These are phyloP conservation scores for Omphalea diandra DNA, from an alignment of 441 rosid species.

Conservation along the genomic window DNA sequence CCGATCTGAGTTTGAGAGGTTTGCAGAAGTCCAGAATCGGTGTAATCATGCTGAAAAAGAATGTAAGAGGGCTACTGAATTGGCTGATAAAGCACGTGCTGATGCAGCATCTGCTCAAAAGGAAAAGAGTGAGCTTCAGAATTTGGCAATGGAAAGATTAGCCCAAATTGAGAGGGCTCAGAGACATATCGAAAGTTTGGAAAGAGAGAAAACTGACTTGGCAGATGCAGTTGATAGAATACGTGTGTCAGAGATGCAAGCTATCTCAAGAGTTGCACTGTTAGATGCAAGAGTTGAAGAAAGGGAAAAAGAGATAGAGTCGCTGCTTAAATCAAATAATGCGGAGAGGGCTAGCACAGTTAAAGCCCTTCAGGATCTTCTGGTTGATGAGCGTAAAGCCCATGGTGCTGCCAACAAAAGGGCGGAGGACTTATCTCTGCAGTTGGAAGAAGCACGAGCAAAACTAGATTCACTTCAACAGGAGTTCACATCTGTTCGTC, in stretches of 20 bases:
- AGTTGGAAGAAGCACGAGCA: constrained; percentile 81
- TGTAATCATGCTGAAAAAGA: constrained; percentile 82
- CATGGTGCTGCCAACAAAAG: constrained; percentile 69
- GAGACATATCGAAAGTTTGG: constrained; percentile 72
- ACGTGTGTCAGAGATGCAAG: constrained; percentile 67
- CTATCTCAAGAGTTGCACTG: constrained; percentile 61
- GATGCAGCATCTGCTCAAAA: constrained; percentile 82
- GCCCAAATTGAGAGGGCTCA: constrained; percentile 81
- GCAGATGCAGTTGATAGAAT: constrained; percentile 57
- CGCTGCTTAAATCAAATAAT: constrained; percentile 66
- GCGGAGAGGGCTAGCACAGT: constrained; percentile 82
- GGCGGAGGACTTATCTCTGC: constrained; percentile 81
- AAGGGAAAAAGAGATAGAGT: constrained; percentile 92
- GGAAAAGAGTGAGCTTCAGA: constrained; percentile 81
- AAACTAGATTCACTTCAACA: constrained; percentile 82
- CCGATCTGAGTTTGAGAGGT: constrained; percentile 72
- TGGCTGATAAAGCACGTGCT: constrained; percentile 82
- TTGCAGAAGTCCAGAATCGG: constrained; percentile 85
- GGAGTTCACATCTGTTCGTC: constrained; percentile 75
- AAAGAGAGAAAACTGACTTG: constrained; percentile 67
- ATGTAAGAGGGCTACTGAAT: constrained; percentile 81
- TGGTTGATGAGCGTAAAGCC: constrained; percentile 82
- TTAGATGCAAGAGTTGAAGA: constrained; percentile 92
- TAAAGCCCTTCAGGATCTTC: constrained; percentile 70
- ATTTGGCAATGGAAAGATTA: constrained; percentile 89